Base-by-base conservation (phyloP, 352 stramenopile species). In the Pythium guiyangense region DNA sequence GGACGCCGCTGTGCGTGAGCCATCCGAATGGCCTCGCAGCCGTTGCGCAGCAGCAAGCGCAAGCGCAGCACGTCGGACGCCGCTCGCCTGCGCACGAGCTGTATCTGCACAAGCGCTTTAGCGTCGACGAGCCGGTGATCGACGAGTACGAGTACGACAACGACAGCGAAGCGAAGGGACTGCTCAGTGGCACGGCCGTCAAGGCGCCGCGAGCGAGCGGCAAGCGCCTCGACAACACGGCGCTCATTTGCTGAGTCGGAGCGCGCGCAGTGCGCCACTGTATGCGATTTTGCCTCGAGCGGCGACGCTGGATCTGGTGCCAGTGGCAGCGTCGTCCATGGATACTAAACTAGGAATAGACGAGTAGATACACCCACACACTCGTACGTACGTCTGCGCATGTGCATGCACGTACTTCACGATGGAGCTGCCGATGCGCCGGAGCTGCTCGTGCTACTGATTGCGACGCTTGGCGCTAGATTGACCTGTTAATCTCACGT, bases 1-100 rank as follows among this genome's bases (percentile, higher is more conserved):
- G 79, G 79, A 81, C 62, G 39, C 77, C 77, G 17, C 22, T 84
- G 37, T 84, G 73, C 52, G 66, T 83, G 44, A 71, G 77, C 35
- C 50, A 67, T 45, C 62, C 62, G 35, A 49, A 29, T 9, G 59
- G 59, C 10, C 52, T 51, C 12, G 37, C 39, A 14, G 6, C 39
- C 9, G 39, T 4, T 14, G 39, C 14, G 14, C 39, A 22, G 39
- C 15, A 6, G 45, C 5, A 18, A 0, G 14, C 45, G n/a, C 22
- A 26, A 34, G n/a, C 48, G 18, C 46, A 26, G 29, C 51, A 29
- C 5, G 31, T 37, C 4, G 31, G 31, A 37, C 35, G 42, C 15
- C 56, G 48, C 26, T 52, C 57, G 22, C 44, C 29, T 17, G 58
- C 58, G 14, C 58, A 64, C 44, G 59, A 64, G 31, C 45, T 73